A percentile compares a stretch with the other conserved stretches of the same genome.
Conservation (phyloP, 2,329 filamentous ascomycete species). For the Sclerotinia subarctica region DNA sequence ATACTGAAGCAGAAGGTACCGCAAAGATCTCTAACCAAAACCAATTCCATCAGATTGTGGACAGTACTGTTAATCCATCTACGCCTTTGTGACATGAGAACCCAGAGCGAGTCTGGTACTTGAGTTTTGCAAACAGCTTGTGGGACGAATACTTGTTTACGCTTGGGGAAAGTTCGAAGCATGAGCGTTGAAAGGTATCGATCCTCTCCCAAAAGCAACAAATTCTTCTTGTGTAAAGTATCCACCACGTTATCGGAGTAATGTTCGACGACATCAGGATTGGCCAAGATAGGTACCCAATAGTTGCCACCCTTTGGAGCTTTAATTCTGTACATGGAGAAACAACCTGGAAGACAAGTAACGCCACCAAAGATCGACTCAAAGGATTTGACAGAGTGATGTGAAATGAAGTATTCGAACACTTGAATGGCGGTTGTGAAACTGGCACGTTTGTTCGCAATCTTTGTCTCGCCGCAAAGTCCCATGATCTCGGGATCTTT, state of each 20-base stretch:
- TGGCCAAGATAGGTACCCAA: conserved; percentile 97
- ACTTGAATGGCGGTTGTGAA: conserved; percentile 99
- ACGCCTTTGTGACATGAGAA: conserved; percentile 88
- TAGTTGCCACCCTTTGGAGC: conserved; percentile 98
- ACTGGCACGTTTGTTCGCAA: conserved; percentile 91
- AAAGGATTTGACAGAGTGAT: conserved; percentile 94
- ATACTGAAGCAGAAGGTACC: conserved; percentile 99
- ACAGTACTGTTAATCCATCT: conserved; percentile 99
- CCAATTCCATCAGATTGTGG: conserved; percentile 96
- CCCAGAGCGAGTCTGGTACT: conserved; percentile 87
- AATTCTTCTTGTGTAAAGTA: conserved; percentile 95
- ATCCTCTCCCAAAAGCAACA: conserved; percentile 88
- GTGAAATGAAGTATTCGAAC: conserved; percentile 99
- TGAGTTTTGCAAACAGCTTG: conserved; percentile 99
- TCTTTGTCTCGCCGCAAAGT: conserved; percentile 97
- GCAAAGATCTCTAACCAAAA: conserved; percentile 91
- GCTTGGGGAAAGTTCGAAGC: conserved; percentile 97
- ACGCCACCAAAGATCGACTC: conserved; percentile 99
- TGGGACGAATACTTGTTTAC: conserved; percentile 97
- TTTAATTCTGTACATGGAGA: conserved; percentile 99
- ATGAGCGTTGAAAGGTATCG: conserved; percentile 95
- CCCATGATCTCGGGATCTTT: conserved; percentile 99
- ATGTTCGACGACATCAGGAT: conserved; percentile 97
- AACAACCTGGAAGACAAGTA: conserved; percentile 95
- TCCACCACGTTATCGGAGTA: conserved; percentile 99